Base-by-base conservation (phyloP, 768 basidiomycete species). In the Amanita thiersii region DNA sequence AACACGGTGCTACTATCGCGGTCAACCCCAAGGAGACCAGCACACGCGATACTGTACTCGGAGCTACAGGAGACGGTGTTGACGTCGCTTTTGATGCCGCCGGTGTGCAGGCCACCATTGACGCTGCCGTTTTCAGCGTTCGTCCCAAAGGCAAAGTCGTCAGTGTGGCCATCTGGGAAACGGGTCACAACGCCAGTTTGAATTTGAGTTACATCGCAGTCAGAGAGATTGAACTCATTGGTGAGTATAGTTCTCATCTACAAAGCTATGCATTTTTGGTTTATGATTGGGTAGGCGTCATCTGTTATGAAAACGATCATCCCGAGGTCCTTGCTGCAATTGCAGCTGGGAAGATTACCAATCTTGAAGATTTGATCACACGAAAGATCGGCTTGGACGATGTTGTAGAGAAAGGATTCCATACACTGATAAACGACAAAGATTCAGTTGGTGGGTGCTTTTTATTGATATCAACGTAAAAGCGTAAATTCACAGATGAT, bases 61-160 rank as follows among this genome's bases (percentile, higher is more conserved):
- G 55, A 20, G 54, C 56, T 1, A 69, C 57, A 10, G 48, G 40
- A 23, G 56, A 55, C 9, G 30, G 72, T 18, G 68, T 67, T 7
- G 66, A 71, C 44, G 56, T 71, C 33, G 67, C 60, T 3, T 71
- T 70, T 47, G 73, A 75, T 33, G 68, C 69, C 12, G 68, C 70
- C 3, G 71, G 72, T 0, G 47, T 61, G 2, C 65, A 69, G 46
- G 53, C 54, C 10, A 59, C 62, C 32, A 40, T 72, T 10, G 59
- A 65, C 25, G 47, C 58, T 5, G 66, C 62, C 5, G 49, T 73
- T 10, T 26, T 40, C 5, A 59, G 62, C 19, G 53, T 70, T 7
- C 59, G 63, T 17, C 53, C 64, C 0, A 50, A 64, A 24, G 71
- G 73, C 12, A 59, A 52, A 0, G 48, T 69, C 17, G 52, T 70